Evolutionary conservation across 1,284 basidiomycete species (phyloP).

Genomic region (Pholiota adiposa): DNA sequence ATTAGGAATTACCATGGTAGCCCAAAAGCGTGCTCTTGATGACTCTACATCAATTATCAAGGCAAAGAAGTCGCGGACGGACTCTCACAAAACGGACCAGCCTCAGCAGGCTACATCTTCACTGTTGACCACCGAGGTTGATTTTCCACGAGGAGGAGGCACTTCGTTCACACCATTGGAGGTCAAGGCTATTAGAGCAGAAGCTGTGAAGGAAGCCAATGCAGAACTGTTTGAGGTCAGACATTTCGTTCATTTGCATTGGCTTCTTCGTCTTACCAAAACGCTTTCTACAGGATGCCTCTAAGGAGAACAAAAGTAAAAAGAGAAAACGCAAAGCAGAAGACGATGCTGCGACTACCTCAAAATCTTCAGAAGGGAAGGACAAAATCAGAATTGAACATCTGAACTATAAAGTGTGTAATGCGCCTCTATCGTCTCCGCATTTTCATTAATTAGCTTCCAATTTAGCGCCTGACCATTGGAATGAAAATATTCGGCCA

Average conservation of each 20-base stretch:
- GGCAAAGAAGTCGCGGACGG: conserved; percentile 26
- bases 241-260: conserved; percentile 1
- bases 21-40: conserved; percentile 63
- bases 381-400: conserved; percentile 80
- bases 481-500: conserved; percentile 91
- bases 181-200: conserved; percentile 83
- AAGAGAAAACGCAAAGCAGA: conserved; percentile 55
- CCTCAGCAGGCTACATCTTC: conserved; percentile 38
- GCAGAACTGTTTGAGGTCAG: conserved; percentile 73
- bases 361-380: conserved; percentile 25
- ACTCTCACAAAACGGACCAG: conserved; percentile 17
- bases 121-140: conserved; percentile 76
- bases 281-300: conserved; percentile 35
- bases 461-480: conserved; percentile 70
- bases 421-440: neutral
- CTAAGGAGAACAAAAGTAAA: conserved; percentile 46
- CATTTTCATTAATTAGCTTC: neutral
- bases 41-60: conserved; percentile 45
- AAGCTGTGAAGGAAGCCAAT: conserved; percentile 86
- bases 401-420: conserved; percentile 87
- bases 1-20: conserved; percentile 39
- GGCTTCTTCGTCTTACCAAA: conserved; percentile 4
- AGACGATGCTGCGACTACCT: conserved; percentile 33
- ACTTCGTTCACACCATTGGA: conserved; percentile 89
- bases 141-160: conserved; percentile 93